Evolutionary conservation across 106 monocot species (phyloP), one percentile per base, ranked within the genome.

Genomic region (Triglochin maritima): DNA sequence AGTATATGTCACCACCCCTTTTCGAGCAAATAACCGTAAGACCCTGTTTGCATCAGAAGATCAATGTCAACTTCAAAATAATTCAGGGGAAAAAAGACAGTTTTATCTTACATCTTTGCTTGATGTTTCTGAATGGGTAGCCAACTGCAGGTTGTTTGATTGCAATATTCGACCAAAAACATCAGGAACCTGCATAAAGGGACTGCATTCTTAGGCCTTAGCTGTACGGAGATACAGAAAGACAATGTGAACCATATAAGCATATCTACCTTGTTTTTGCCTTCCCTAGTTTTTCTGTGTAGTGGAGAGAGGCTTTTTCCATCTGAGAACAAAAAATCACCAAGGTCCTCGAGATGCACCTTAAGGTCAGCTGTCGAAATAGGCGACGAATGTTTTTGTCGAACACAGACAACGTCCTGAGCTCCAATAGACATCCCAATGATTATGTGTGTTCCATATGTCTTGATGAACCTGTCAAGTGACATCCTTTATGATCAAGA

Each of bases 361-460:
- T 95, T 95, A 46, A 95, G 77, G 11, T 90, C 95, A 17, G 85
- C 59, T 44, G 76, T 57, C 17, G 90, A 75, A 71, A 87, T 73
- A 42, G 79, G 62, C 59, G 95, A 95, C 63, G 74, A 77, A 78
- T 71, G 85, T 48, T 57, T 83, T 63, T 95, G 95, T 59, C 79
- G 77, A 59, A 87, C 66, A 76, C 87, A 85, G 46, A 95, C 56
- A 52, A 90, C 79, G 85, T 95, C 83, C 64, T 90, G 90, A 62
- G 87, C 95, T 42, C 95, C 90, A 49, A 90, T 53, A 50, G 82
- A 74, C 46, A 90, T 68, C 64, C 85, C 95, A 6, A 87, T 85
- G 69, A 95, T 87, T 70, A 95, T 83, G 58, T 95, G 95, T 47
- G 95, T 90, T 16, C 95, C 95, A 78, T 85, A 95, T 4, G 78